These are phyloP conservation scores for Ascochyta clinopodiicola DNA, from an alignment of 2,329 filamentous ascomycete genomes.

Conservation along the genomic window DNA sequence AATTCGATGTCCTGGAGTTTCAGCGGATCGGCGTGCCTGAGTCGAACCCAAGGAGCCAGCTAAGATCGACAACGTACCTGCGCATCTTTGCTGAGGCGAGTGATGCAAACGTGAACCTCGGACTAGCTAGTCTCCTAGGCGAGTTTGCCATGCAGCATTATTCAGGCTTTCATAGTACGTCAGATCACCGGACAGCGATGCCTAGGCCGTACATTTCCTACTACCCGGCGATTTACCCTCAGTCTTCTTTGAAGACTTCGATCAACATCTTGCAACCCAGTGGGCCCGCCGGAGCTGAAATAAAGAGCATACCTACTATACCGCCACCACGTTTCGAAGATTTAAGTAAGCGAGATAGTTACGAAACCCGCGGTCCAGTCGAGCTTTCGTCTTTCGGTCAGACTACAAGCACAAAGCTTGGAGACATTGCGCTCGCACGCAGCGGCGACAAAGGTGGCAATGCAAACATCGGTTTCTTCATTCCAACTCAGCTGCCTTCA, in stretches of 20 bases:
- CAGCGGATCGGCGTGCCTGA: conserved; percentile 50
- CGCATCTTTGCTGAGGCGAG: conserved; percentile 41
- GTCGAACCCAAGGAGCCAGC: conserved; percentile 34
- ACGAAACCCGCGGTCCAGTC: conserved; percentile 45
- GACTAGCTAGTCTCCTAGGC: conserved; percentile 27
- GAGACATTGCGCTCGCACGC: conserved; percentile 53
- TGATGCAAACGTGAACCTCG: conserved; percentile 29
- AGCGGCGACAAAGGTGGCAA: conserved; percentile 50
- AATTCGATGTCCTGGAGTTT: conserved; percentile 61
- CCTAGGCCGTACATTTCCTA: conserved; percentile 42
- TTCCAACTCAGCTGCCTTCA: conserved; percentile 40
- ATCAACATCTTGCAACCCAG: conserved; percentile 44
- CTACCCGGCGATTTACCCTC: conserved; percentile 40
- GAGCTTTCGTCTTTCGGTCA: conserved; percentile 30
- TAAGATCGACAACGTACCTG: conserved; percentile 42
- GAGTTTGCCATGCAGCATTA: conserved; percentile 43
- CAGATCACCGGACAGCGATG: conserved; percentile 38
- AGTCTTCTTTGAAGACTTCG: conserved; percentile 34
- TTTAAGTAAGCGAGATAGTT: conserved; percentile 29
- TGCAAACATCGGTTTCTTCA: conserved; percentile 47
- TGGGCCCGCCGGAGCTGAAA: neutral
- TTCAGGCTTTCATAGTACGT: conserved; percentile 40
- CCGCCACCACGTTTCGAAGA: conserved; percentile 26
- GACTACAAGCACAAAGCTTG: conserved; percentile 40
- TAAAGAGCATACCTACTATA: conserved; percentile 19